Percentiles rank a stretch among this genome's conserved stretches.
These are phyloP conservation scores for Glycyrrhiza uralensis DNA, from an alignment of 306 rosid genomes.

Conservation along the genomic window DNA sequence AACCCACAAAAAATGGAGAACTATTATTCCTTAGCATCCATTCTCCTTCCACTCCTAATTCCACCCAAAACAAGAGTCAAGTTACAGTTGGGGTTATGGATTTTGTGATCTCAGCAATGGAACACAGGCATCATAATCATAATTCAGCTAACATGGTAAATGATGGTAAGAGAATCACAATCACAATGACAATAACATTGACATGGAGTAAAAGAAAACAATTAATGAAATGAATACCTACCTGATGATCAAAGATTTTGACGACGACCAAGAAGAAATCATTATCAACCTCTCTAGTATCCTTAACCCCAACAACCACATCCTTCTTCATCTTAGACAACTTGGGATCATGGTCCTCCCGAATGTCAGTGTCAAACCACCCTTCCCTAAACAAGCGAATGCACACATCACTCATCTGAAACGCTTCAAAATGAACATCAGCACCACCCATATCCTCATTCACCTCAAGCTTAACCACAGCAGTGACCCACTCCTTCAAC, in stretches of 20 bases:
- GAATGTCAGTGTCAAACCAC: conserved; percentile 73
- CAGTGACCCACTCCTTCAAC: conserved; percentile 96
- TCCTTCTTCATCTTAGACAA: conserved; percentile 85
- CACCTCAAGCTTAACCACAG: conserved; percentile 85
- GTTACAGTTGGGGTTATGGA: background rate
- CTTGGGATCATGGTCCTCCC: conserved; percentile 77
- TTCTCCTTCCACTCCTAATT: background rate
- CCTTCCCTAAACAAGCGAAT: conserved; percentile 74
- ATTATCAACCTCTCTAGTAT: conserved; percentile 82
- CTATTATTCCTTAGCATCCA: background rate
- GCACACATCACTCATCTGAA: conserved; percentile 96
- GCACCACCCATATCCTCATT: conserved; percentile 74
- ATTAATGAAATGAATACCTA: conserved; percentile 20
- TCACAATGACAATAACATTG: background rate
- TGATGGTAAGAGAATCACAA: background rate
- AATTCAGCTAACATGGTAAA: conserved; percentile 2
- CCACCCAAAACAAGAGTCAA: background rate
- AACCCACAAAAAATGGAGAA: background rate
- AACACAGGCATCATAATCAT: background rate
- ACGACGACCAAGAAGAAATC: conserved; percentile 98
- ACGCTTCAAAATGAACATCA: conserved; percentile 92
- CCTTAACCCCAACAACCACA: conserved; percentile 93
- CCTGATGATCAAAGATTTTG: conserved; percentile 90
- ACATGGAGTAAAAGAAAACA: background rate
- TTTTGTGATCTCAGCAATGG: background rate